Conservation (phyloP, 176 grass and related monocot genomes). For the Rhynchospora breviuscula region DNA sequence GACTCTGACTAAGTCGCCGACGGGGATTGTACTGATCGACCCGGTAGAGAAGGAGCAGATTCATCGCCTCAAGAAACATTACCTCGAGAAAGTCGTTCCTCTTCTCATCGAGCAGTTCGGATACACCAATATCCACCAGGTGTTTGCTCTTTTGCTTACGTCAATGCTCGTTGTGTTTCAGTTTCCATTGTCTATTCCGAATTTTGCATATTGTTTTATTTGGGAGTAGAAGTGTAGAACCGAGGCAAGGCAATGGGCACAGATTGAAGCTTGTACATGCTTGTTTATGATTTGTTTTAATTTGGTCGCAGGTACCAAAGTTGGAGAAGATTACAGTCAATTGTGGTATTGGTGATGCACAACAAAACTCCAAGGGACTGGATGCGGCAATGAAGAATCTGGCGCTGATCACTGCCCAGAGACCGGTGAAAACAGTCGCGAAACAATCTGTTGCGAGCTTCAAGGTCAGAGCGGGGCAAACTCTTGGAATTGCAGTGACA, state of each 20-base stretch:
- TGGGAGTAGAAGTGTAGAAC: background rate
- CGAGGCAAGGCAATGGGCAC: background rate
- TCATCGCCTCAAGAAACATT: slow-evolving; percentile 53
- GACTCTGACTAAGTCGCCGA: slow-evolving; percentile 25
- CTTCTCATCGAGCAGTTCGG: slow-evolving; percentile 73
- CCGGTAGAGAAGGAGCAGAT: slow-evolving; percentile 54
- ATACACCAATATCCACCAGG: slow-evolving; percentile 89
- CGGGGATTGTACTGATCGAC: slow-evolving; percentile 74
- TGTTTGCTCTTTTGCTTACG: slow-evolving; percentile 21
- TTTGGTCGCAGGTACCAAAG: slow-evolving; percentile 49
- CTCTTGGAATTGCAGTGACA: slow-evolving; percentile 72
- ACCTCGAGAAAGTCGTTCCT: slow-evolving; percentile 75
- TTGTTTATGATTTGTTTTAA: background rate
- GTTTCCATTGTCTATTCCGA: background rate
- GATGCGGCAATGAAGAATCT: slow-evolving; percentile 79
- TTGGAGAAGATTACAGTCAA: slow-evolving; percentile 84
- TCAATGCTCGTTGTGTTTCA: background rate
- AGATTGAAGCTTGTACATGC: too few relatives aligned
- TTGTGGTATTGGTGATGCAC: slow-evolving; percentile 75
- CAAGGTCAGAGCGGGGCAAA: slow-evolving; percentile 75
- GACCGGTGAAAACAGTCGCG: slow-evolving; percentile 74
- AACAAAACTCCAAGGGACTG: slow-evolving; percentile 72
- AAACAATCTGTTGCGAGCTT: slow-evolving; percentile 85
- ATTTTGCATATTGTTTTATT: background rate
- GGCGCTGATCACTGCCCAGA: slow-evolving; percentile 65